These are phyloP conservation scores for Cyberlindnera mycetangii DNA, from an alignment of 805 yeast species.

Conservation along the genomic window DNA sequence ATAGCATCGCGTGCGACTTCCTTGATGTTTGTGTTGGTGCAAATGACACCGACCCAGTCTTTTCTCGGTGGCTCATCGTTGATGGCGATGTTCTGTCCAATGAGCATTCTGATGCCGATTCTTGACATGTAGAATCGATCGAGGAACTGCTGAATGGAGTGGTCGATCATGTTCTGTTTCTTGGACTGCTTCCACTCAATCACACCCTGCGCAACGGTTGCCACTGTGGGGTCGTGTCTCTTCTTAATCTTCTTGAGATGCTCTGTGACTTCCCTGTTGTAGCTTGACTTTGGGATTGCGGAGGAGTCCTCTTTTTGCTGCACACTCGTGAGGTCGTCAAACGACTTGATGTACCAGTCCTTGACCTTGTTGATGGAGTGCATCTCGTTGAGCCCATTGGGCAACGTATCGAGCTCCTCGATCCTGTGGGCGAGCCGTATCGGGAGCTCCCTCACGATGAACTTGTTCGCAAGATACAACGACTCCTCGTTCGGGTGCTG, in stretches of 20 bases:
- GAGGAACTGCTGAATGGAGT: slow-evolving; percentile 73
- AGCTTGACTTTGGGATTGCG: slow-evolving; percentile 64
- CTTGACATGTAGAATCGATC: slow-evolving; percentile 88
- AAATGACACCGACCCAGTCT: slow-evolving; percentile 85
- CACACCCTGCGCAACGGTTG: slow-evolving; percentile 90
- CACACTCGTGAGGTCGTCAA: slow-evolving; percentile 72
- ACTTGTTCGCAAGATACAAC: slow-evolving; percentile 77
- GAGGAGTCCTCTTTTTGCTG: slow-evolving; percentile 14
- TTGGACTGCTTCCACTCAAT: slow-evolving; percentile 75
- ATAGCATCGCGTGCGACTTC: slow-evolving; percentile 86
- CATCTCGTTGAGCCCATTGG: slow-evolving; percentile 68
- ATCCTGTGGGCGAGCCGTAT: slow-evolving; percentile 84
- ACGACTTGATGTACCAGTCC: slow-evolving; percentile 89
- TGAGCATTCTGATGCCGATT: slow-evolving; percentile 88
- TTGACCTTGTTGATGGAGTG: slow-evolving; percentile 74
- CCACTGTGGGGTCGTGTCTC: slow-evolving; percentile 89
- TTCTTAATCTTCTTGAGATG: slow-evolving; percentile 68
- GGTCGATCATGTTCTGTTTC: slow-evolving; percentile 52
- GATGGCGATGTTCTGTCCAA: slow-evolving; percentile 91
- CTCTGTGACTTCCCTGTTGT: slow-evolving; percentile 64
- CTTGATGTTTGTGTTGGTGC: slow-evolving; percentile 77
- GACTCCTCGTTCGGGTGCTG: slow-evolving; percentile 75
- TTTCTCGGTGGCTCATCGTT: slow-evolving; percentile 60
- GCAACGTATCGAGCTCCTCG: slow-evolving; percentile 77
- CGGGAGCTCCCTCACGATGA: slow-evolving; percentile 83